Conservation (phyloP, 768 basidiomycete genomes). For the Lactarius sp. region DNA sequence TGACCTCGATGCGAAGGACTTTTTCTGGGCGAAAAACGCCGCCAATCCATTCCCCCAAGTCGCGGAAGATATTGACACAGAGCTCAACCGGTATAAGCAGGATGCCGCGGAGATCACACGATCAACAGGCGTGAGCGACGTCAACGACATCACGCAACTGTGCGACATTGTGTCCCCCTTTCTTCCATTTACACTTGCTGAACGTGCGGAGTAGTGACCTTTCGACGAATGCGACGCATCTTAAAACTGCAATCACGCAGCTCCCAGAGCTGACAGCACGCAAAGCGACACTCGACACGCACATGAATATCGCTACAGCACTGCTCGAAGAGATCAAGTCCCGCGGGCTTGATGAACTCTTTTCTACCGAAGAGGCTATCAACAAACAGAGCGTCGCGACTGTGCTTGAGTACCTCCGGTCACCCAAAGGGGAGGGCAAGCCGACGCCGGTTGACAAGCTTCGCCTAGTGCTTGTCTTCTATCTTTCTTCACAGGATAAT, state of each 20-base stretch:
- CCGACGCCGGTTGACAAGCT: conserved; percentile 82
- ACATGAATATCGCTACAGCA: conserved; percentile 99
- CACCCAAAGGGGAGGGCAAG: conserved; percentile 55
- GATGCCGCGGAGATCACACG: conserved; percentile 97
- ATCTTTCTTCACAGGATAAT: conserved; percentile 80
- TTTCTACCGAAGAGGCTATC: conserved; percentile 91
- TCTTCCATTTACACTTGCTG: neutral
- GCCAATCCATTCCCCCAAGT: conserved; percentile 97
- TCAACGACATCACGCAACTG: conserved; percentile 94
- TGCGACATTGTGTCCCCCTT: conserved; percentile 37
- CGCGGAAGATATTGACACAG: conserved; percentile 92
- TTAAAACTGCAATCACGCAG: conserved; percentile 96
- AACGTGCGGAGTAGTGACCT: conserved; percentile 55
- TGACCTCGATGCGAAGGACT: conserved; percentile 96
- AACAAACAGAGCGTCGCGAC: conserved; percentile 78
- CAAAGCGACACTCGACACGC: conserved; percentile 94
- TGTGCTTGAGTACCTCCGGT: conserved; percentile 84
- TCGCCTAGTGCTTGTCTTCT: conserved; percentile 92
- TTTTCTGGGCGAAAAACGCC: conserved; percentile 98
- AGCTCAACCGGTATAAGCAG: conserved; percentile 88
- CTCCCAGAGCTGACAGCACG: conserved; percentile 94
- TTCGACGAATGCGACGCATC: conserved; percentile 85
- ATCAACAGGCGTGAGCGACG: conserved; percentile 92
- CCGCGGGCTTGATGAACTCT: conserved; percentile 93
- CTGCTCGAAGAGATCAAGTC: conserved; percentile 93